phyloP scores from a whole-genome alignment of 371 early-diverging fungal genomes.

The Batkoa obscura region DNA sequence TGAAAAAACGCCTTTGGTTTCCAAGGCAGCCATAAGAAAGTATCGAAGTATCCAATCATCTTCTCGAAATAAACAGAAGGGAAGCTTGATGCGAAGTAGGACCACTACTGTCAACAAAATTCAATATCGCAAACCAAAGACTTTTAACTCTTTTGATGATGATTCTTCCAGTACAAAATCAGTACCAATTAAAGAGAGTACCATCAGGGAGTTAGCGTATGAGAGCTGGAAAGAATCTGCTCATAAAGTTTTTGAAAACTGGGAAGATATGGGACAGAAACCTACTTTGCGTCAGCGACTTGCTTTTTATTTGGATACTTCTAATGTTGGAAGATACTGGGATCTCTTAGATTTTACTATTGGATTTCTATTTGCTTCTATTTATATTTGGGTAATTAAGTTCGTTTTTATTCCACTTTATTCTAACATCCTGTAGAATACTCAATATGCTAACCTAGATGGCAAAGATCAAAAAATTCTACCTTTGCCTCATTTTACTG shows the following conservation, averaged over 20 bases:
- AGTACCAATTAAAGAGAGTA: not conserved
- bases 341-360: conserved; percentile 32
- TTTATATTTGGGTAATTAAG: conserved; percentile 23
- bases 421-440: conserved; percentile 8
- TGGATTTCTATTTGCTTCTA: conserved; percentile 18
- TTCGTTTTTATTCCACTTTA: not conserved
- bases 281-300: conserved; percentile 9
- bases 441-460: conserved; percentile 13
- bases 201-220: not conserved
- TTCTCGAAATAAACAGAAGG: too few relatives aligned
- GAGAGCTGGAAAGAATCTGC: not conserved
- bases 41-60: too few relatives aligned
- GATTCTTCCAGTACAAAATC: not conserved
- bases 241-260: not conserved
- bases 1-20: too few relatives aligned
- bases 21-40: too few relatives aligned
- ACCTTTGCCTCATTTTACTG: conserved; percentile 5
- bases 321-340: conserved; percentile 26
- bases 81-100: too few relatives aligned
- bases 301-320: conserved; percentile 12
- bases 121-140: not conserved
- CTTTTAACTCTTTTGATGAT: not conserved
- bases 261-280: conserved; percentile 1
- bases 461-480: conserved; percentile 14
- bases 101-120: not conserved